Conservation (phyloP, 371 early-diverging fungal genomes). For the Apophysomyces variabilis region DNA sequence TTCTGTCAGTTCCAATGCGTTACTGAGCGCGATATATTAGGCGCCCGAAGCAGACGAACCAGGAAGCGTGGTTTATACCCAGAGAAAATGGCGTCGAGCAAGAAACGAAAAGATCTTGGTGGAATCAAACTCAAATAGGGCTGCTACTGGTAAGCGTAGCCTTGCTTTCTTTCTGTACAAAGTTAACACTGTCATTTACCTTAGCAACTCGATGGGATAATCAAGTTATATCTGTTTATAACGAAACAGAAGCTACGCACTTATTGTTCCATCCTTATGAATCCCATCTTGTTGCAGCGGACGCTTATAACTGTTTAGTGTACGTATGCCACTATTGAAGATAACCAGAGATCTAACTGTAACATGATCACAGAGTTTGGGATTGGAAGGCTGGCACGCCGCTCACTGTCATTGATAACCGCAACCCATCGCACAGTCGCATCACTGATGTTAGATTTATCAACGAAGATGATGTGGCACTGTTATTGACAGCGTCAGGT, state of each 20-base stretch:
- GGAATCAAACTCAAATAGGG: conserved; percentile 60
- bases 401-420: conserved; percentile 70
- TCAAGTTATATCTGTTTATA: conserved; percentile 60
- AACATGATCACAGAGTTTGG: conserved; percentile 61
- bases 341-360: no score
- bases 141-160: conserved; percentile 37
- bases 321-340: conserved; percentile 13
- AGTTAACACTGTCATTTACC: conserved; percentile 9
- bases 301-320: conserved; percentile 62
- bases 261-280: conserved; percentile 81
- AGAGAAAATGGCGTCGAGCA: conserved; percentile 77
- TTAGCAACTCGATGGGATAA: conserved; percentile 67
- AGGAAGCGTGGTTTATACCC: conserved; percentile 79
- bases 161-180: background rate
- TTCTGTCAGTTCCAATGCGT: background rate
- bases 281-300: conserved; percentile 74
- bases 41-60: conserved; percentile 84
- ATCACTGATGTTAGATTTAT: conserved; percentile 84
- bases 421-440: conserved; percentile 68
- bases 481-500: conserved; percentile 84
- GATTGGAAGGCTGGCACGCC: conserved; percentile 72
- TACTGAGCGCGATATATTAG: conserved; percentile 34
- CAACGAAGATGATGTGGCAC: conserved; percentile 87
- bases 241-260: conserved; percentile 60
- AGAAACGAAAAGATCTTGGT: conserved; percentile 74